Evolutionary conservation across 2,329 filamentous ascomycete species (phyloP).

Genomic region (Venturia pyrina): DNA sequence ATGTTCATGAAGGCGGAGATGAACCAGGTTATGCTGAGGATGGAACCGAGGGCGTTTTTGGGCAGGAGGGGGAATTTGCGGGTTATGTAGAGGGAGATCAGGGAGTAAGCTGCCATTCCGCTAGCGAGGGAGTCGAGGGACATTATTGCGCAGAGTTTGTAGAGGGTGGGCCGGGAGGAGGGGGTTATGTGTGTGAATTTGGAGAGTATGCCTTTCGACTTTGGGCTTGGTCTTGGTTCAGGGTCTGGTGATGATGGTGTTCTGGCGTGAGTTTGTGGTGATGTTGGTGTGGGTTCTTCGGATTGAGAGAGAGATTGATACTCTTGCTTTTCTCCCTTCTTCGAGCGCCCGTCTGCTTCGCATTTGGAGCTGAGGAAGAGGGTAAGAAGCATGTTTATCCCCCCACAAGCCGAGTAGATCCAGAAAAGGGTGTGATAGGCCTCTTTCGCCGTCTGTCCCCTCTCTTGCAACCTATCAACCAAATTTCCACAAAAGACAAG

Average conservation of each 20-base stretch:
- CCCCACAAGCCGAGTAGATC: constrained; percentile 11
- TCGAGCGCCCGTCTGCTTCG: background rate
- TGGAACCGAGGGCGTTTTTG: constrained; percentile 43
- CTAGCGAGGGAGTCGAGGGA: constrained; percentile 60
- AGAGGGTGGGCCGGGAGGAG: constrained; percentile 44
- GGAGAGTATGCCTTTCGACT: background rate
- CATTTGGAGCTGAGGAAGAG: constrained; percentile 12
- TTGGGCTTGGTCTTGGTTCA: constrained; percentile 21
- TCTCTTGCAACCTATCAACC: background rate
- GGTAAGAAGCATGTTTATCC: constrained; percentile 7
- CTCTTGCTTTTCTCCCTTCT: background rate
- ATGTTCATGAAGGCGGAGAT: constrained; percentile 34
- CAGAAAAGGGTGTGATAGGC: constrained; percentile 13
- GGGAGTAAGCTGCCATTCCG: constrained; percentile 49
- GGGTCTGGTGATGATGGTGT: constrained; percentile 16
- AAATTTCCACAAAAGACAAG: constrained; percentile 19
- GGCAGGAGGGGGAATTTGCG: constrained; percentile 44
- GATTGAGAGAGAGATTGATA: background rate
- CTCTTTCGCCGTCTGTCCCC: constrained; percentile 11
- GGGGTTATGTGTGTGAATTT: constrained; percentile 47
- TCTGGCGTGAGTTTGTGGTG: background rate
- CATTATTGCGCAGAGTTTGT: constrained; percentile 57
- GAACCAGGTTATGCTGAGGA: constrained; percentile 40
- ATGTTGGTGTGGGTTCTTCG: background rate
- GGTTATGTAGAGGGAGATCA: constrained; percentile 48